Evolutionary conservation across 768 basidiomycete genomes (phyloP).

Genomic region (Megacollybia marginata): DNA sequence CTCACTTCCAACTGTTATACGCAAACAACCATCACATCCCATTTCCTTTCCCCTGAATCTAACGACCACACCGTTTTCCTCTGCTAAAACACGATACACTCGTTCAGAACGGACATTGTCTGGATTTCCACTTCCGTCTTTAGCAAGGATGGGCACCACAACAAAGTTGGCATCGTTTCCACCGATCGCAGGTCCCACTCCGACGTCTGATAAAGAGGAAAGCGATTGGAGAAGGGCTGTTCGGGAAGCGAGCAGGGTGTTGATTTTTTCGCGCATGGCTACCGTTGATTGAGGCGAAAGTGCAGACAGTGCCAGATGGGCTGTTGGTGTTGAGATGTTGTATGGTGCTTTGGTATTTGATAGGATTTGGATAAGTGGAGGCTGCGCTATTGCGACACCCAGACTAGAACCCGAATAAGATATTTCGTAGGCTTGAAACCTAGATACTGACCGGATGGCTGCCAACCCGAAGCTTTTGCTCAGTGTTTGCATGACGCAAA

Average conservation of each 20-base stretch:
- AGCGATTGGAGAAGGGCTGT: conserved; percentile 44
- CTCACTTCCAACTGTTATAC: conserved; percentile 84
- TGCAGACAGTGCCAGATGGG: conserved; percentile 72
- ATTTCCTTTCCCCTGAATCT: conserved; percentile 80
- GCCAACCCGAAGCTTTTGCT: conserved; percentile 97
- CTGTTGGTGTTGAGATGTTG: conserved; percentile 89
- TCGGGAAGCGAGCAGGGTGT: conserved; percentile 54
- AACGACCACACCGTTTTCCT: conserved; percentile 82
- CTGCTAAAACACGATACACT: conserved; percentile 80
- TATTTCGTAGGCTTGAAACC: background rate
- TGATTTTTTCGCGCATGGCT: conserved; percentile 59
- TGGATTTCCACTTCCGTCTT: conserved; percentile 28
- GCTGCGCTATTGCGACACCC: conserved; percentile 85
- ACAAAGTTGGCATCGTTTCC: conserved; percentile 89
- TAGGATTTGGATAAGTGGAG: conserved; percentile 83
- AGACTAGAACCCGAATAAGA: conserved; percentile 39
- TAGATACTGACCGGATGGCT: conserved; percentile 69
- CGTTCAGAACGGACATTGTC: conserved; percentile 55
- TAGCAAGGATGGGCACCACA: conserved; percentile 64
- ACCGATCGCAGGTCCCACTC: conserved; percentile 66
- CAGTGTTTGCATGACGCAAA: conserved; percentile 94
- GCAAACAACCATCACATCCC: conserved; percentile 81
- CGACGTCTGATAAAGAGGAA: conserved; percentile 35
- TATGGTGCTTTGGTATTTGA: conserved; percentile 97
- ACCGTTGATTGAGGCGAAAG: conserved; percentile 58